Percentiles rank a stretch among this genome's conserved stretches.
Conservation (phyloP, 352 stramenopile species). For the Globisporangium alternatum region DNA sequence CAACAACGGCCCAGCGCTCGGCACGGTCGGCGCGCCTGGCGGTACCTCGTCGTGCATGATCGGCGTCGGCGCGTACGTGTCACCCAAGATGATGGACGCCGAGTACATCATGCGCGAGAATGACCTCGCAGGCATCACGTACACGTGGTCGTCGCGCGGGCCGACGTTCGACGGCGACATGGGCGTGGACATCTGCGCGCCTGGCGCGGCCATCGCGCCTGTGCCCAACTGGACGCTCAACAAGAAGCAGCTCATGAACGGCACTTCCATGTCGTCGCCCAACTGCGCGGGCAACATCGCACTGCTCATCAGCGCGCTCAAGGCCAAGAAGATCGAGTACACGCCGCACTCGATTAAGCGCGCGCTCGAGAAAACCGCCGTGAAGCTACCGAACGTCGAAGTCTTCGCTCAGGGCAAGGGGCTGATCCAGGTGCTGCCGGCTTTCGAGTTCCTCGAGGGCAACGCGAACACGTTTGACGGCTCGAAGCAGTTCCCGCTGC, state of each 20-base stretch:
- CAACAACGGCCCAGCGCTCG: conserved; percentile 96
- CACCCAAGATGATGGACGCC: conserved; percentile 91
- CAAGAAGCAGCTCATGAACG: conserved; percentile 96
- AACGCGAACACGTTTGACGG: conserved; percentile 62
- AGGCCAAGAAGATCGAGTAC: conserved; percentile 73
- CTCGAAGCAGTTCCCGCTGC: conserved; percentile 55
- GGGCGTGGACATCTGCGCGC: conserved; percentile 91
- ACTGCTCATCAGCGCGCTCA: conserved; percentile 90
- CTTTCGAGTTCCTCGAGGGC: conserved; percentile 58
- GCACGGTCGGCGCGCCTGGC: conserved; percentile 91
- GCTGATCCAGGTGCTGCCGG: conserved; percentile 76
- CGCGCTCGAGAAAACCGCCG: conserved; percentile 85
- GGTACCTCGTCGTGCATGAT: conserved; percentile 88
- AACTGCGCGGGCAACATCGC: conserved; percentile 94
- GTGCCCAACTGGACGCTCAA: conserved; percentile 96
- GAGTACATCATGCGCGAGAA: conserved; percentile 88
- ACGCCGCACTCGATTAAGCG: conserved; percentile 87
- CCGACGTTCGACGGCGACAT: conserved; percentile 90
- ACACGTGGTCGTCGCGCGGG: conserved; percentile 92
- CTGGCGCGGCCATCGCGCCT: conserved; percentile 92
- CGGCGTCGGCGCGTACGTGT: conserved; percentile 95
- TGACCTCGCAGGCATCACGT: conserved; percentile 62
- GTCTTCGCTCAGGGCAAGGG: conserved; percentile 77
- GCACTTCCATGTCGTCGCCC: conserved; percentile 95
- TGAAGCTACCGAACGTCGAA: conserved; percentile 59